Base-by-base conservation (phyloP, 2,329 filamentous ascomycete genomes). In the Colletotrichum sp. region DNA sequence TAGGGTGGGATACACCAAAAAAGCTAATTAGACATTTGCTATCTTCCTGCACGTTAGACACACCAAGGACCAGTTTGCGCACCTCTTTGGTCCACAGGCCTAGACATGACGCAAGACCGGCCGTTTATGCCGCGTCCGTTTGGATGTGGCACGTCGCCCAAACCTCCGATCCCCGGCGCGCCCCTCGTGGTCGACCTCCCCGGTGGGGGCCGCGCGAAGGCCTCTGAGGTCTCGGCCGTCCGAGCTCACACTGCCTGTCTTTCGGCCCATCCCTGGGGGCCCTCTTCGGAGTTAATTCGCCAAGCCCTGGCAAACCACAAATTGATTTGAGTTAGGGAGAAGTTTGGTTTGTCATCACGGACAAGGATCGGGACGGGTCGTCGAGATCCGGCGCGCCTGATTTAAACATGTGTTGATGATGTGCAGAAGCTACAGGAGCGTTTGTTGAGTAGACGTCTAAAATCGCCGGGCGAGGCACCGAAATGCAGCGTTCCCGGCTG, bases 31-130 rank as follows among this genome's bases (percentile, higher is more conserved):
- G 5, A 44, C 30, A 32, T 36, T 26, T 28, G 36, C 36, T 18
- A 39, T 39, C 36, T 34, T 49, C 39, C 39, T 49, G 18, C 44
- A 49, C 18, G 39, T 49, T n/a, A 3, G 59, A 30, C 15, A n/a
- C 30, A 34, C n/a, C 18, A 24, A 34, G 39, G 60, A 62, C 55
- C 12, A 70, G 49, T 26, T 18, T 70, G 71, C 28, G 75, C 75
- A 77, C 71, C 71, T 44, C 55, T 71, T 16, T 34, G 75, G 71
- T 60, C 75, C 64, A 74, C 67, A 39, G 28, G n/a, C 34, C 36
- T 24, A 8, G 44, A 62, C 52, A 75, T 77, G 71, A 75, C 75
- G 75, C 71, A 77, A 76, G 73, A 69, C 44, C 64, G 69, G 73
- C 24, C 32, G 10, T 73, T 73, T 76, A 69, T 73, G 63, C 73